These are phyloP conservation scores for Candida arabinofermentans DNA, from an alignment of 805 yeast genomes.

Conservation along the genomic window DNA sequence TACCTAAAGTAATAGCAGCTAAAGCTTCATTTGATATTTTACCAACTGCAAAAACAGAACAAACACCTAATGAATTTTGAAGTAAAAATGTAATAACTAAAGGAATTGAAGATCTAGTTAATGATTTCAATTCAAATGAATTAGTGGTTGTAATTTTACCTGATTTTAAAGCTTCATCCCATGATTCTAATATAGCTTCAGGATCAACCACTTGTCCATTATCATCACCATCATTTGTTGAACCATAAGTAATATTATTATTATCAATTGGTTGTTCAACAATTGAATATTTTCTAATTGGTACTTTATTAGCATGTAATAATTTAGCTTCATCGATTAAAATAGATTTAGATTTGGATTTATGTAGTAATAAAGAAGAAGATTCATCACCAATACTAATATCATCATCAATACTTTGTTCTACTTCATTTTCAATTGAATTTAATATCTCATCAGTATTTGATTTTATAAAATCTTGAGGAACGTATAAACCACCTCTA, in stretches of 20 bases:
- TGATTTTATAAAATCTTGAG: constrained; percentile 40
- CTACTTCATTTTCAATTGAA: constrained; percentile 18
- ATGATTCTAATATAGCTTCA: constrained; percentile 27
- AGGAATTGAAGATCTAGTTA: constrained; percentile 47
- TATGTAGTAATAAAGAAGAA: constrained; percentile 1
- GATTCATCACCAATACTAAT: neutral
- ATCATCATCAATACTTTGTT: constrained; percentile 4
- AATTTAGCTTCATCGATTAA: constrained; percentile 28
- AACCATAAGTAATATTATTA: constrained; percentile 5
- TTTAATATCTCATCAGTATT: constrained; percentile 22
- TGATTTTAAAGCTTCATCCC: constrained; percentile 31
- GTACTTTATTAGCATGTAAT: constrained; percentile 24
- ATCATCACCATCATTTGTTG: neutral
- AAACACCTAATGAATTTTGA: constrained; percentile 70
- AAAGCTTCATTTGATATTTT: constrained; percentile 65
- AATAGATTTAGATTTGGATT: constrained; percentile 5
- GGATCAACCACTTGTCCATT: constrained; percentile 14
- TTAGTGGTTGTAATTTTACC: constrained; percentile 43
- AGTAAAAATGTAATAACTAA: constrained; percentile 62
- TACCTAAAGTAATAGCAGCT: constrained; percentile 71
- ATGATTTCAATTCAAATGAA: constrained; percentile 35
- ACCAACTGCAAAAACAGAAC: constrained; percentile 75
- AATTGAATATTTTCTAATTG: constrained; percentile 20
- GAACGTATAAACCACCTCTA: constrained; percentile 48
- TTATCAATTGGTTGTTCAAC: neutral